Conservation (phyloP, 129 eudicot species). For the Gnaphalium uliginosum region DNA sequence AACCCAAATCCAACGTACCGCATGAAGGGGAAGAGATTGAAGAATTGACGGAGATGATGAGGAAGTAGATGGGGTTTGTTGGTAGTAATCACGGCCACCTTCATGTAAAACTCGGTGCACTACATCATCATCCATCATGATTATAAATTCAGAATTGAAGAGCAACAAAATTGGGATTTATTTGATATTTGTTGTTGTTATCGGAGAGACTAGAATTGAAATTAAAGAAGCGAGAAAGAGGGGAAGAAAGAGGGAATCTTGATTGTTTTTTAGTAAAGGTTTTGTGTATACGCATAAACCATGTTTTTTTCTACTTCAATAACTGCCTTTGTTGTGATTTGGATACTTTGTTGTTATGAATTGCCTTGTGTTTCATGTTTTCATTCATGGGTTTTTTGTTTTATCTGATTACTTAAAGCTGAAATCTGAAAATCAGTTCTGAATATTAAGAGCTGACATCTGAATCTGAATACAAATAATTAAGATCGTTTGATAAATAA, state of each 20-base stretch:
- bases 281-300: conserved; percentile 39
- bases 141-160: neutral
- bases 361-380: conserved; percentile 7
- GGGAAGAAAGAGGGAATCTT: conserved; percentile 31
- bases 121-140: conserved; percentile 81
- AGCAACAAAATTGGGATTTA: conserved; percentile 21
- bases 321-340: conserved; percentile 20
- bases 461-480: no score
- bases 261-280: conserved; percentile 28
- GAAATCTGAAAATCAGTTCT: no score
- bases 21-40: conserved; percentile 96
- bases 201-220: conserved; percentile 21
- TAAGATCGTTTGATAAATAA: no score
- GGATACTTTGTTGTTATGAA: neutral
- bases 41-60: conserved; percentile 90
- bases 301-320: conserved; percentile 20
- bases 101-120: conserved; percentile 83
- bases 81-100: conserved; percentile 92
- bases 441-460: no score
- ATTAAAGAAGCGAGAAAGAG: conserved; percentile 4
- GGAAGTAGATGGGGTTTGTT: conserved; percentile 80
- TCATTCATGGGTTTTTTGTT: neutral
- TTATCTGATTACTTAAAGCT: no score
- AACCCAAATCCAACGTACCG: conserved; percentile 45
- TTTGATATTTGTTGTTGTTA: conserved; percentile 28